These are phyloP conservation scores for Anthracocystis setariae DNA, from an alignment of 1,284 basidiomycete species.

Conservation along the genomic window DNA sequence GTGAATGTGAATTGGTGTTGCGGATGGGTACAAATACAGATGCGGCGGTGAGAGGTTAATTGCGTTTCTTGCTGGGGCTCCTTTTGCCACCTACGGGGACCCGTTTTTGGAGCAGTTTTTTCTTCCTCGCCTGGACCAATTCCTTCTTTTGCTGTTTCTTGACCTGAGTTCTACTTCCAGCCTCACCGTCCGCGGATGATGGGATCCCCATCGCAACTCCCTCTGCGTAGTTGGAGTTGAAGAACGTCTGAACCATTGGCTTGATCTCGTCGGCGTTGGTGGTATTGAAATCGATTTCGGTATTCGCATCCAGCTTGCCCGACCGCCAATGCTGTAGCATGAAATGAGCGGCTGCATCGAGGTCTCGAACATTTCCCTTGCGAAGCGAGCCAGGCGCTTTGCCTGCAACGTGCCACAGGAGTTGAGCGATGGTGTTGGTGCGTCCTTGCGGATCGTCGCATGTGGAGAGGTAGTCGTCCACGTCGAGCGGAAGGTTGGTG, in stretches of 20 bases:
- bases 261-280: constrained; percentile 10
- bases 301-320: constrained; percentile 47
- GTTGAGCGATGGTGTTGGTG: constrained; percentile 53
- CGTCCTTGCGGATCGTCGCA: constrained; percentile 17
- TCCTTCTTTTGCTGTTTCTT: constrained; percentile 27
- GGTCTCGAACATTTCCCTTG: constrained; percentile 51
- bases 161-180: constrained; percentile 27
- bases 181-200: not conserved
- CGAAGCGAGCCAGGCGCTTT: constrained; percentile 59
- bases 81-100: constrained; percentile 11
- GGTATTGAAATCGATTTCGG: constrained; percentile 60
- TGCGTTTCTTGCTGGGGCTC: constrained; percentile 2
- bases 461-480: constrained; percentile 19
- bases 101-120: constrained; percentile 35
- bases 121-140: constrained; percentile 17
- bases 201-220: not conserved
- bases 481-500: constrained; percentile 22
- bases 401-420: constrained; percentile 51
- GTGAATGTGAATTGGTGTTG: not conserved
- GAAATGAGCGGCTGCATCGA: constrained; percentile 59
- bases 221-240: constrained; percentile 2
- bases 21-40: constrained; percentile 10
- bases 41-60: not conserved
- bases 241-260: not conserved
- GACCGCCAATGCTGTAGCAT: constrained; percentile 60